A percentile compares a stretch with the other conserved stretches of the same genome.
phyloP scores from a whole-genome alignment of 257 asterid species.

The Capsicum rhomboideum region DNA sequence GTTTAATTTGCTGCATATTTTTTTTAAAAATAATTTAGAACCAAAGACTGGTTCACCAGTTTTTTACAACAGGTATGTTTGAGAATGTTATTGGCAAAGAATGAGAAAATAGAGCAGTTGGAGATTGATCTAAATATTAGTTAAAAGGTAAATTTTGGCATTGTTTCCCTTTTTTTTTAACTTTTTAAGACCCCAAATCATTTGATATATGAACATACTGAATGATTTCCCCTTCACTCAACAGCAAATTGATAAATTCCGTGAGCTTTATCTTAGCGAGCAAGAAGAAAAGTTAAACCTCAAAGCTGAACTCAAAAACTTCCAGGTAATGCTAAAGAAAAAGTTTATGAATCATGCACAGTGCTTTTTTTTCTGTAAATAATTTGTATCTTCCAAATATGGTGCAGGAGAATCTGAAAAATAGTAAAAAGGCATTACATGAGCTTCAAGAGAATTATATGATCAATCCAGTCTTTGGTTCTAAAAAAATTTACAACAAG shows the following conservation, averaged over 20 bases:
- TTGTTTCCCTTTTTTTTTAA: not conserved
- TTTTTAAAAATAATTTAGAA: too few species aligned
- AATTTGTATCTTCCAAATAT: conserved; percentile 5
- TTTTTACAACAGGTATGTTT: too few species aligned
- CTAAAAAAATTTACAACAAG: too few species aligned
- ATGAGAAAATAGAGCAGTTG: conserved; percentile 62
- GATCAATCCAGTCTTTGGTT: too few species aligned
- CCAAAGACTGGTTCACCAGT: too few species aligned
- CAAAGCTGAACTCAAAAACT: conserved; percentile 54
- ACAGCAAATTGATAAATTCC: conserved; percentile 51
- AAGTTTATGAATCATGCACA: not conserved
- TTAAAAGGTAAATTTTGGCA: conserved; percentile 39
- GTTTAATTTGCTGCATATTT: too few species aligned
- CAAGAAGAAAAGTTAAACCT: conserved; percentile 61
- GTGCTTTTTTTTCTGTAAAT: conserved; percentile 1
- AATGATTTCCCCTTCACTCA: not conserved
- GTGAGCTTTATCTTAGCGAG: conserved; percentile 59
- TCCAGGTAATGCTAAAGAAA: conserved; percentile 43
- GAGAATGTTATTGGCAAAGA: conserved; percentile 71
- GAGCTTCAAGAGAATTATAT: conserved; percentile 52
- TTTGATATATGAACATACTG: not conserved
- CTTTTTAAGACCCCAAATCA: not conserved
- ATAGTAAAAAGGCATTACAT: conserved; percentile 36
- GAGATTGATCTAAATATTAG: conserved; percentile 50
- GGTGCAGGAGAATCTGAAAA: conserved; percentile 45